phyloP scores from a whole-genome alignment of 768 basidiomycete species.

The Brasilioporus rufonigricans region DNA sequence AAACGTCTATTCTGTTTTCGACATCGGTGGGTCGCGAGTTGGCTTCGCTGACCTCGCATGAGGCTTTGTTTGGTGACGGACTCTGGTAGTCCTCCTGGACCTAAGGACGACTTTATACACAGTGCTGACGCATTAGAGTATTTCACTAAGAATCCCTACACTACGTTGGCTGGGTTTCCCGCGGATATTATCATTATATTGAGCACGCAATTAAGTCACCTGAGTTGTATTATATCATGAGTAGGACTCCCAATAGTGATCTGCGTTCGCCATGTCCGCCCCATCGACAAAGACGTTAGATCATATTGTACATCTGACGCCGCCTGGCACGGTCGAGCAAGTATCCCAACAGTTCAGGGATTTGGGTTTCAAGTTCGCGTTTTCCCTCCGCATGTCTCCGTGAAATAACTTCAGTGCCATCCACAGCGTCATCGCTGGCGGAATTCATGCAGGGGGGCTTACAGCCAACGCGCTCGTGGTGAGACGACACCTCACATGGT shows the following conservation, averaged over 20 bases:
- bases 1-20: conserved; percentile 47
- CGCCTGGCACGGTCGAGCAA: conserved; percentile 53
- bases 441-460: conserved; percentile 60
- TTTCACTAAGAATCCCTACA: neutral
- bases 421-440: conserved; percentile 63
- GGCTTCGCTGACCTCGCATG: conserved; percentile 38
- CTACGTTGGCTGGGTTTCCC: neutral
- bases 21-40: conserved; percentile 37
- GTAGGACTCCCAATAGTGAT: neutral
- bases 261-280: conserved; percentile 14
- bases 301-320: conserved; percentile 71
- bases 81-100: conserved; percentile 1
- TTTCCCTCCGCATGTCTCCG: neutral
- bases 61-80: neutral
- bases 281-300: conserved; percentile 50
- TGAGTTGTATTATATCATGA: neutral
- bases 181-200: neutral
- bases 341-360: conserved; percentile 50
- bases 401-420: neutral
- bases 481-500: conserved; percentile 4
- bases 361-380: conserved; percentile 64
- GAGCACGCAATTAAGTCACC: neutral
- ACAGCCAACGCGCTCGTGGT: conserved; percentile 68
- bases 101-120: neutral
- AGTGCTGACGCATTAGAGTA: neutral